phyloP scores from a whole-genome alignment of 208 protist species.

The Leishmania guyanensis region DNA sequence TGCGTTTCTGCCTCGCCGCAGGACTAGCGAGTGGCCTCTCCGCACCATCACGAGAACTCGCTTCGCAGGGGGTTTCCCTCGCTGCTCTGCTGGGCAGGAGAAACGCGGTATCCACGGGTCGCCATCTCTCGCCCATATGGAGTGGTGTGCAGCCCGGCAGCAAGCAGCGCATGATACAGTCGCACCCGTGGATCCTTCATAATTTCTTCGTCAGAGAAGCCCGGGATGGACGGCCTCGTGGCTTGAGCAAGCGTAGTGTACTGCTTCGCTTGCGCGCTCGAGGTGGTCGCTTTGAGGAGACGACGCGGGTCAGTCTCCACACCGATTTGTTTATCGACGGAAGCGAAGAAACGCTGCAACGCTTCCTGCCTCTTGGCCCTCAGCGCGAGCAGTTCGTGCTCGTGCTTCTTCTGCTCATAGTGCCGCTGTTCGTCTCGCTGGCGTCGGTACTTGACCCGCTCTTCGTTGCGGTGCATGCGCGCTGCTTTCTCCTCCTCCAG shows the following conservation, averaged over 20 bases:
- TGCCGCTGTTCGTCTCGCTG: constrained; percentile 50
- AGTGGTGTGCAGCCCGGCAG: constrained; percentile 78
- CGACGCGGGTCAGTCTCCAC: constrained; percentile 63
- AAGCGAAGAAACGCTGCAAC: constrained; percentile 71
- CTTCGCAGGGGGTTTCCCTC: constrained; percentile 72
- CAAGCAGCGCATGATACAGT: constrained; percentile 74
- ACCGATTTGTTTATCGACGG: constrained; percentile 62
- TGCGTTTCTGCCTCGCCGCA: neutral
- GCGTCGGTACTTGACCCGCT: constrained; percentile 60
- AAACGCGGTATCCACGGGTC: constrained; percentile 56
- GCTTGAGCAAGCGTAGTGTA: constrained; percentile 54
- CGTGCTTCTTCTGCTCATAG: constrained; percentile 27
- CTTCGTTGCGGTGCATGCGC: constrained; percentile 48
- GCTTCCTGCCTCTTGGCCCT: constrained; percentile 52
- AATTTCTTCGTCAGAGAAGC: constrained; percentile 76
- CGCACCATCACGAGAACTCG: constrained; percentile 20
- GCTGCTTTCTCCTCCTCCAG: constrained; percentile 41
- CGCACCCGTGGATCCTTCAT: constrained; percentile 84
- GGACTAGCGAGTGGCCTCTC: neutral
- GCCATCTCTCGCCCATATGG: constrained; percentile 76
- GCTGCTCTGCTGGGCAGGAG: constrained; percentile 71
- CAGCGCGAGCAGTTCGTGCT: constrained; percentile 50
- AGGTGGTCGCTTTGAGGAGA: constrained; percentile 59
- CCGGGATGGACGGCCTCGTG: constrained; percentile 28
- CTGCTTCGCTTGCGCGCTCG: constrained; percentile 50